These are phyloP conservation scores for Erysiphe neolycopersici DNA, from an alignment of 2,329 filamentous ascomycete genomes.

Conservation along the genomic window DNA sequence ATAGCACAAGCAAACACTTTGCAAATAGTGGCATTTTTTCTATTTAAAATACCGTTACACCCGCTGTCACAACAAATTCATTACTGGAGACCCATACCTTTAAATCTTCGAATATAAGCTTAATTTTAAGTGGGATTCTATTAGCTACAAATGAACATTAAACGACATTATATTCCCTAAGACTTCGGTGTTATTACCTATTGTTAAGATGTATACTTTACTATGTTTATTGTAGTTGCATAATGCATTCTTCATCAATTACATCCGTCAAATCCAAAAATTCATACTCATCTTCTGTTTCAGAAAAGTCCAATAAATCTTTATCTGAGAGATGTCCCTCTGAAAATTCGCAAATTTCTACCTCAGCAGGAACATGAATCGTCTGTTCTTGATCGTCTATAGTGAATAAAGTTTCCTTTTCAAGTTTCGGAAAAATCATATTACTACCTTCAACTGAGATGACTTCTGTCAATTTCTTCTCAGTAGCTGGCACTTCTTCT, in stretches of 20 bases:
- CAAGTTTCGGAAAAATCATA: conserved; percentile 93
- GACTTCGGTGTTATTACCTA: not conserved
- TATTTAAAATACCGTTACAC: too few species aligned
- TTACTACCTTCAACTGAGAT: conserved; percentile 23
- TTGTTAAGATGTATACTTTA: not conserved
- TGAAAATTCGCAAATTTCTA: not conserved
- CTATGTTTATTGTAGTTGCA: not conserved
- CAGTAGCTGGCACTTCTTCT: conserved; percentile 10
- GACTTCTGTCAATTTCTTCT: conserved; percentile 14
- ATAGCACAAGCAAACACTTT: too few species aligned
- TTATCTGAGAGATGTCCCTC: not conserved
- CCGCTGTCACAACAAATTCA: too few species aligned
- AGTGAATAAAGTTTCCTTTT: conserved; percentile 45
- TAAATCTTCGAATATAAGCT: too few species aligned
- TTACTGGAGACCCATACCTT: too few species aligned
- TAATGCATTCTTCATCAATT: not conserved
- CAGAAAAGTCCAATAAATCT: not conserved
- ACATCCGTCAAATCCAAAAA: not conserved
- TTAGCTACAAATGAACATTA: not conserved
- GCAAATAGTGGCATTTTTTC: too few species aligned
- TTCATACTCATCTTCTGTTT: not conserved
- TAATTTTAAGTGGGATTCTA: too few species aligned
- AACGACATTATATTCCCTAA: not conserved
- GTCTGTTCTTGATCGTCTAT: not conserved
- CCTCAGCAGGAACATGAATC: not conserved